phyloP scores from a whole-genome alignment of 176 grass and related monocot species.

The Chloris gayana region DNA sequence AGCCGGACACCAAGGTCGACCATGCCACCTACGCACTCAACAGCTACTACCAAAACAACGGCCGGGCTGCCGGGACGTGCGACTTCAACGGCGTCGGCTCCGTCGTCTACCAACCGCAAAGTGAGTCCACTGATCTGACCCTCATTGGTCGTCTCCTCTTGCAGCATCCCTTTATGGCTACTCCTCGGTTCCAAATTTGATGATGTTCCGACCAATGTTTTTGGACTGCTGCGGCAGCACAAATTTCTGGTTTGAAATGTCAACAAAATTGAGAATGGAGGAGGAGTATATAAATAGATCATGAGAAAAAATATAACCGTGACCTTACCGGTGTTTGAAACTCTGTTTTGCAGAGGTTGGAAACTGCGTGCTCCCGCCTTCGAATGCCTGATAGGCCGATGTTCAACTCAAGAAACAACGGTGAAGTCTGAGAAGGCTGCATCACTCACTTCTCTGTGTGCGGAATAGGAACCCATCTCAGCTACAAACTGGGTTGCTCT shows the following conservation, averaged over 20 bases:
- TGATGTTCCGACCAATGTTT: no score
- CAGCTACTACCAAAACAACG: neutral
- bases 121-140: constrained; percentile 34
- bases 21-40: neutral
- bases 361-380: neutral
- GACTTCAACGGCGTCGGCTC: neutral
- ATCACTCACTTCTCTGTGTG: no score
- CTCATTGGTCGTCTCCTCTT: neutral
- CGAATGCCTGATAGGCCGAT: neutral
- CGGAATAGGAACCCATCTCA: no score
- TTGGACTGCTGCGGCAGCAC: no score
- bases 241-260: no score
- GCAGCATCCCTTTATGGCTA: neutral
- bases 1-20: neutral
- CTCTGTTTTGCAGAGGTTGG: neutral
- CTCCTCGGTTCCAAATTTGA: no score
- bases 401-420: no score
- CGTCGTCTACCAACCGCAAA: constrained; percentile 1
- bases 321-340: neutral
- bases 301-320: no score
- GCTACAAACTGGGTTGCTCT: no score
- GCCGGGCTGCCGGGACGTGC: neutral
- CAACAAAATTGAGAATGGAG: no score
- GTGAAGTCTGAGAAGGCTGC: neutral
- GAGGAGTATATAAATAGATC: no score